Evolutionary conservation across 768 basidiomycete species (phyloP), one percentile per base, ranked within the genome.

Genomic region (Boletus insuetus): DNA sequence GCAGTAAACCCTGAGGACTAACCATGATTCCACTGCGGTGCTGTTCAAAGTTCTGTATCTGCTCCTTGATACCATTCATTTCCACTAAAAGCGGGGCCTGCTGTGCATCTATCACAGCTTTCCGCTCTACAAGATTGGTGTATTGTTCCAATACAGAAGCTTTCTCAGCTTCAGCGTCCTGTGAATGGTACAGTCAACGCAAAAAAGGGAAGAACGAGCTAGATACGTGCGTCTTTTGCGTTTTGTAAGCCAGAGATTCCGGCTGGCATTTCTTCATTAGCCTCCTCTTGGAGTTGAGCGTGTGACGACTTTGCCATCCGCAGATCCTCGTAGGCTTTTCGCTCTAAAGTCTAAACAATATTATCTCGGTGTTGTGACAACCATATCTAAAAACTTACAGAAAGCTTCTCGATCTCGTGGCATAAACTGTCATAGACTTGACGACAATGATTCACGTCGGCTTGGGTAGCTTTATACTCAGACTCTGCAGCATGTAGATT

Each of bases 211-310:
- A 29, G 22, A 55, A 41, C 13, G 32, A 20, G 29, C 31, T 31
- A 20, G 35, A 54, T 31, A 65, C 79, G 29, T 60, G 85, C 87
- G 60, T 76, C 67, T 65, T 83, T 81, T 6, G 78, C 81, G 12
- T 69, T 75, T 55, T 85, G 74, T 14, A 89, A 71, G 14, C 78
- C 80, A 20, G 79, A 74, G n/a, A 89, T 74, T 60, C 80, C 79
- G 8, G 80, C 81, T 2, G 88, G 86, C 67, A 87, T 73, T 13
- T 88, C 86, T 19, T 89, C 86, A 53, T 86, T 87, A 13, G 79
- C 77, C 57, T 87, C 86, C 35, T 79, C 73, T 58, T 85, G 80
- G 17, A 88, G 64, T 20, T 70, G 69, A 31, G 64, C 62, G 39
- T 81, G 69, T 2, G 58, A 61, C 8, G 56, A 34, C 64, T 75